Conservation (phyloP, 2,329 filamentous ascomycete species). For the Microdochium trichocladiopsis region DNA sequence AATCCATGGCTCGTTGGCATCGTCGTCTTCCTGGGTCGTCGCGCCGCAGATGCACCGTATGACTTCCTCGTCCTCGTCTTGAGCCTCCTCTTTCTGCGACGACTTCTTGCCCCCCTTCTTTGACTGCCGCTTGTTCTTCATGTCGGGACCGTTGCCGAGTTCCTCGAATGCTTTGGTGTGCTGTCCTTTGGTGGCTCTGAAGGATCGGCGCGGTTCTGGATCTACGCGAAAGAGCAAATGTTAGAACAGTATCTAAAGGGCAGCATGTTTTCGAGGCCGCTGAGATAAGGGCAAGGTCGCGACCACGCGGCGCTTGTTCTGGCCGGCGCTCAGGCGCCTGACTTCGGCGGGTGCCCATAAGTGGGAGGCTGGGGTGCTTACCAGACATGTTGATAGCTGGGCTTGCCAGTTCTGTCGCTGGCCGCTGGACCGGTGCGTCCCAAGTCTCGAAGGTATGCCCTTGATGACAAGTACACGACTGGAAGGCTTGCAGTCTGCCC, state of each 20-base stretch:
- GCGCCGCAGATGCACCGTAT: slow-evolving; percentile 93
- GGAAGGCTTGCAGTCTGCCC: too few species aligned
- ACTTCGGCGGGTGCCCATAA: too few species aligned
- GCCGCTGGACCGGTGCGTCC: background rate
- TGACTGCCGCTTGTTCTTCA: slow-evolving; percentile 26
- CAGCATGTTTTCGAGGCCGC: too few species aligned
- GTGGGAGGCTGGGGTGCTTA: slow-evolving; percentile 15
- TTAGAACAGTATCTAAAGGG: background rate
- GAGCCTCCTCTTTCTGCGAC: slow-evolving; percentile 41
- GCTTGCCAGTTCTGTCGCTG: background rate
- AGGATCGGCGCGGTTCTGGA: slow-evolving; percentile 82
- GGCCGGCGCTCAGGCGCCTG: too few species aligned
- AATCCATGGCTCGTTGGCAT: slow-evolving; percentile 85
- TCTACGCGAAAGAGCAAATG: slow-evolving; percentile 20
- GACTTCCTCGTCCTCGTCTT: slow-evolving; percentile 64
- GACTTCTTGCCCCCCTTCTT: slow-evolving; percentile 47
- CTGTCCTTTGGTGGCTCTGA: slow-evolving; percentile 93
- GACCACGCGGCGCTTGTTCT: too few species aligned
- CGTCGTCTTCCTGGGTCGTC: slow-evolving; percentile 75
- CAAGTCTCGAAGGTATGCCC: background rate
- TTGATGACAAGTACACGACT: too few species aligned
- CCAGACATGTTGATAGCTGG: slow-evolving; percentile 19
- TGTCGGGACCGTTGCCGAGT: slow-evolving; percentile 51
- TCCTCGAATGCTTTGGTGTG: slow-evolving; percentile 83
- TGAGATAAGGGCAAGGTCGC: too few species aligned